A percentile compares a stretch with the other conserved stretches of the same genome.
Conservation (phyloP, 345 rosid species). For the Durio zibethinus region DNA sequence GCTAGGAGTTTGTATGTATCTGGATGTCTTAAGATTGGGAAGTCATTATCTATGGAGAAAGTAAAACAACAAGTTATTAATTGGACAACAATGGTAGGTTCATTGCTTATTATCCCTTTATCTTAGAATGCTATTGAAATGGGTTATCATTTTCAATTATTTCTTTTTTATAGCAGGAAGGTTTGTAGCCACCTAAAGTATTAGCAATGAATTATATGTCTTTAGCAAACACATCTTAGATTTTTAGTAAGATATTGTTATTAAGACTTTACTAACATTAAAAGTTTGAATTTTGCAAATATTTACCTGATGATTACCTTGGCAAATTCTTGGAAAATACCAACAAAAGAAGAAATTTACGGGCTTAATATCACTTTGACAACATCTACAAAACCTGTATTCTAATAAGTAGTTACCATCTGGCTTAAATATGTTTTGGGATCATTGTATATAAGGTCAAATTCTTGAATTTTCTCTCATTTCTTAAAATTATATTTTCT, state of each 20-base stretch:
- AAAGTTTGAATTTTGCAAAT: background rate
- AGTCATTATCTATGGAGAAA: conserved; percentile 74
- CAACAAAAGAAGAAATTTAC: conserved; percentile 32
- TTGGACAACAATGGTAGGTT: too few relatives aligned
- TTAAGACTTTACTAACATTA: too few relatives aligned
- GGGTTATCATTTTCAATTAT: background rate
- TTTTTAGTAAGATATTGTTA: conserved; percentile 67
- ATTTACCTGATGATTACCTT: conserved; percentile 27
- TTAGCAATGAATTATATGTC: conserved; percentile 66
- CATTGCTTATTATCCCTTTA: background rate
- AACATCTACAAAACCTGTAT: conserved; percentile 56
- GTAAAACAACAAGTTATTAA: conserved; percentile 48
- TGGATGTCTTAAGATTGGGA: conserved; percentile 91
- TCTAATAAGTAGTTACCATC: conserved; percentile 48
- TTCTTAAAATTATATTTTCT: too few relatives aligned
- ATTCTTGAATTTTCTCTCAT: too few relatives aligned
- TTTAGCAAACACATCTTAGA: conserved; percentile 54
- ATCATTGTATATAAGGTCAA: too few relatives aligned
- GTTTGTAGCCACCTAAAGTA: conserved; percentile 49
- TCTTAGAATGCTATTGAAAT: background rate
- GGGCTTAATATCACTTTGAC: conserved; percentile 47
- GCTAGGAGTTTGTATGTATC: conserved; percentile 76
- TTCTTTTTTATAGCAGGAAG: conserved; percentile 35
- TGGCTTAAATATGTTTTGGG: conserved; percentile 59
- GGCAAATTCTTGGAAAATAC: conserved; percentile 48